Conservation (phyloP, 305 asterid genomes). For the Coffea humblotiana region DNA sequence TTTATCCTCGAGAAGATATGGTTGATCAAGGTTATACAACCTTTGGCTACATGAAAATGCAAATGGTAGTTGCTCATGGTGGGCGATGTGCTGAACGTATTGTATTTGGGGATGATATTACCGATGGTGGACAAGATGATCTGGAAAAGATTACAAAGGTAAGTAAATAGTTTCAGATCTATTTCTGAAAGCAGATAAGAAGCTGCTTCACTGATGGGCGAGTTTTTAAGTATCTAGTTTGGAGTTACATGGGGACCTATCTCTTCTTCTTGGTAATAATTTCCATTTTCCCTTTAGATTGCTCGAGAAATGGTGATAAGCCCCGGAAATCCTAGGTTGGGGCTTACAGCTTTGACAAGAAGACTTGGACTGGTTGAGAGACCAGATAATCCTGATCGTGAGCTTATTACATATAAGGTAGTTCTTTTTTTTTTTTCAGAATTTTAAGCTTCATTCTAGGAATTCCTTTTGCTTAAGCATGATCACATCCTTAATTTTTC, state of each 20-base stretch:
- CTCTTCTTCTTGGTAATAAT: slow-evolving; percentile 3
- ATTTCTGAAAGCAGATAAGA: background rate
- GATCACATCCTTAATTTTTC: background rate
- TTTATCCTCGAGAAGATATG: slow-evolving; percentile 95
- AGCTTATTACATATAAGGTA: slow-evolving; percentile 81
- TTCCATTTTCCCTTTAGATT: slow-evolving; percentile 49
- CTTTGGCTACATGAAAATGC: slow-evolving; percentile 97
- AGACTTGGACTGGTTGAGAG: slow-evolving; percentile 67
- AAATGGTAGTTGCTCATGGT: slow-evolving; percentile 99
- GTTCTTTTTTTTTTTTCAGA: background rate
- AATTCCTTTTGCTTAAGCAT: background rate
- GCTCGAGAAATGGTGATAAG: slow-evolving; percentile 99
- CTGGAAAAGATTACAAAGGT: slow-evolving; percentile 96
- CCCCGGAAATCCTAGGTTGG: slow-evolving; percentile 84
- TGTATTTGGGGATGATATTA: slow-evolving; percentile 87
- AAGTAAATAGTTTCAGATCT: slow-evolving; percentile 16
- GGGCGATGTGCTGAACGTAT: slow-evolving; percentile 97
- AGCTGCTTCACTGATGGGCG: background rate
- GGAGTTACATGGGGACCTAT: background rate
- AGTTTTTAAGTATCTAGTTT: background rate
- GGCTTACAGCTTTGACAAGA: slow-evolving; percentile 87
- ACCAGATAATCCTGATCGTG: slow-evolving; percentile 86
- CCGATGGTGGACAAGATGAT: slow-evolving; percentile 95
- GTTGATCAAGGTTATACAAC: slow-evolving; percentile 91
- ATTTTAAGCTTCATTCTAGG: slow-evolving; percentile 15